Evolutionary conservation across 2,329 filamentous ascomycete genomes (phyloP).

Genomic region (Fonsecaea erecta): DNA sequence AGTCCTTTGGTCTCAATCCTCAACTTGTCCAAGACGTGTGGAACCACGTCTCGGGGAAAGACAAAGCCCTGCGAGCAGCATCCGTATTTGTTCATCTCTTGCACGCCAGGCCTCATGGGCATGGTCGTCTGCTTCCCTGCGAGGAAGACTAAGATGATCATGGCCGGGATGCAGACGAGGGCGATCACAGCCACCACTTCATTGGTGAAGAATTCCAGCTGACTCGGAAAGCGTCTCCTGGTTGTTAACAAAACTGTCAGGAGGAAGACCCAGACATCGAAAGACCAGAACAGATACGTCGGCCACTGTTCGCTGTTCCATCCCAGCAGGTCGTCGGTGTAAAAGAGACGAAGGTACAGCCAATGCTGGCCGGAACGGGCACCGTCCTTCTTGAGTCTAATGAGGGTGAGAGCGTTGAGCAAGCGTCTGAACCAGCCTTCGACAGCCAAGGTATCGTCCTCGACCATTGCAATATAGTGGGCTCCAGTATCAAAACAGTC

Average conservation of each 20-base stretch:
- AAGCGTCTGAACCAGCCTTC: constrained; percentile 55
- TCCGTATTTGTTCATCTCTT: constrained; percentile 49
- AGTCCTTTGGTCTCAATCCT: constrained; percentile 43
- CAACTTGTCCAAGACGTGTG: constrained; percentile 41
- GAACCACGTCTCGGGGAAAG: constrained; percentile 45
- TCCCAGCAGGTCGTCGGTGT: constrained; percentile 52
- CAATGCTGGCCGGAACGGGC: constrained; percentile 32
- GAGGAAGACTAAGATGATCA: constrained; percentile 48
- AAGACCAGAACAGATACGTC: constrained; percentile 45
- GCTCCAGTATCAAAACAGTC: too few species aligned
- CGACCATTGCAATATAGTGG: constrained; percentile 53
- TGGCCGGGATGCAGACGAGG: constrained; percentile 40
- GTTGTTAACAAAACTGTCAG: constrained; percentile 22
- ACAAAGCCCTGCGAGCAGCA: constrained; percentile 54
- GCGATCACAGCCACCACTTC: constrained; percentile 38
- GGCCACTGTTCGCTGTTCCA: constrained; percentile 53
- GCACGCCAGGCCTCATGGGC: constrained; percentile 45
- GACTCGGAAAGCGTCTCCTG: constrained; percentile 20
- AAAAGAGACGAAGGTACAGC: constrained; percentile 54
- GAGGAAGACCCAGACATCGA: constrained; percentile 31
- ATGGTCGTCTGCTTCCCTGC: constrained; percentile 48
- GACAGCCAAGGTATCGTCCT: constrained; percentile 54
- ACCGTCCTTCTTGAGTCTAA: constrained; percentile 41
- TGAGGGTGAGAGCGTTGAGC: constrained; percentile 43
- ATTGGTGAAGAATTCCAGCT: constrained; percentile 33